phyloP scores from a whole-genome alignment of 2,329 filamentous ascomycete species.

The Curvularia lunata region DNA sequence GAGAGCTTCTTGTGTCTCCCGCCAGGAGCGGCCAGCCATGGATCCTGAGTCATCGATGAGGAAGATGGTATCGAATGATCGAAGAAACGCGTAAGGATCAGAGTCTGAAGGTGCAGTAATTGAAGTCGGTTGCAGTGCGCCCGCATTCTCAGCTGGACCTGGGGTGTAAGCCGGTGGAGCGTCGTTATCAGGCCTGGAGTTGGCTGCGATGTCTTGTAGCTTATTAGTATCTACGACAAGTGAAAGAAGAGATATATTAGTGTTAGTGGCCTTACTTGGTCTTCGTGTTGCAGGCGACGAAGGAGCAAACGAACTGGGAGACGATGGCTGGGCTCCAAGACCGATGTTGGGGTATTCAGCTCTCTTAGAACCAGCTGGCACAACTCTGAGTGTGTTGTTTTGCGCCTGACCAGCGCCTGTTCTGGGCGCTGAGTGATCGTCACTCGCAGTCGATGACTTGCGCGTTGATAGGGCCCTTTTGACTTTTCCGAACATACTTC shows the following conservation, averaged over 20 bases:
- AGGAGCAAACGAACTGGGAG: slow-evolving; percentile 28
- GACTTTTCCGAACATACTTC: slow-evolving; percentile 22
- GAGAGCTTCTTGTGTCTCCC: slow-evolving; percentile 73
- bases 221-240: slow-evolving; percentile 5
- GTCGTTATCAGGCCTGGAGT: slow-evolving; percentile 43
- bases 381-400: slow-evolving; percentile 3
- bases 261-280: slow-evolving; percentile 42
- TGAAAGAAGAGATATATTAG: neutral
- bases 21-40: slow-evolving; percentile 81
- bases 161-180: slow-evolving; percentile 53
- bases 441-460: slow-evolving; percentile 18
- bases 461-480: slow-evolving; percentile 25
- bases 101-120: slow-evolving; percentile 21
- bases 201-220: slow-evolving; percentile 33
- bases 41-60: slow-evolving; percentile 91
- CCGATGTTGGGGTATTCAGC: slow-evolving; percentile 22
- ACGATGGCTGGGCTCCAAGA: slow-evolving; percentile 23
- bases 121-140: slow-evolving; percentile 7
- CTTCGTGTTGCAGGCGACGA: slow-evolving; percentile 46
- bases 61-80: slow-evolving; percentile 83
- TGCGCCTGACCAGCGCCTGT: slow-evolving; percentile 9
- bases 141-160: slow-evolving; percentile 22
- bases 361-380: slow-evolving; percentile 12
- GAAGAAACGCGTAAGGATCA: slow-evolving; percentile 77
- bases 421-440: slow-evolving; percentile 8